These are phyloP conservation scores for Alternaria panax DNA, from an alignment of 2,329 filamentous ascomycete genomes.

Conservation along the genomic window DNA sequence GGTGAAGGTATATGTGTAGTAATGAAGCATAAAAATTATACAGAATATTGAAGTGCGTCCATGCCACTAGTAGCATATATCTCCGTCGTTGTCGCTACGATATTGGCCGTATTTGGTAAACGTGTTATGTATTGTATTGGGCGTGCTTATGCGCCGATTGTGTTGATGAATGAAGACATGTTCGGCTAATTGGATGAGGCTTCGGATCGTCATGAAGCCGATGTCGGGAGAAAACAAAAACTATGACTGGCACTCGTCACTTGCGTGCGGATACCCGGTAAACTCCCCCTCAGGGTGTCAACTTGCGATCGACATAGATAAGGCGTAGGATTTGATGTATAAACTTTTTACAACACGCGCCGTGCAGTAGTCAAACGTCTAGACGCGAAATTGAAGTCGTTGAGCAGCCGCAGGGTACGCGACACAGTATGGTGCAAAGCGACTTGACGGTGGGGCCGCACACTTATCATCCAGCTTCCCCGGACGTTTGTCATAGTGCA, in stretches of 20 bases:
- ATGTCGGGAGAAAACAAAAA: conserved; percentile 2
- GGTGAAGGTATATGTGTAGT: too few relatives aligned
- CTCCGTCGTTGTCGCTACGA: neutral
- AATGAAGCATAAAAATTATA: too few relatives aligned
- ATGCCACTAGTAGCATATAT: neutral
- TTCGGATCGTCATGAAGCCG: conserved; percentile 1
- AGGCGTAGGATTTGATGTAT: neutral
- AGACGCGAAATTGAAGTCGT: neutral
- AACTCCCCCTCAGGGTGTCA: neutral
- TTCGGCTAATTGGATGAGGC: neutral
- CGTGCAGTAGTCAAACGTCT: neutral
- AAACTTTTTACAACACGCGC: neutral
- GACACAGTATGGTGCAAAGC: conserved; percentile 11
- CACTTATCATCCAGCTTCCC: neutral
- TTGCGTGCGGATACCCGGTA: neutral
- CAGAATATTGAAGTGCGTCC: neutral
- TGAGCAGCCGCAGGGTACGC: conserved; percentile 3
- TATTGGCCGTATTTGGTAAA: too few relatives aligned
- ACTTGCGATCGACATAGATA: conserved; percentile 1
- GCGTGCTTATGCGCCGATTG: neutral
- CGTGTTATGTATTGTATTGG: neutral
- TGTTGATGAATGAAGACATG: neutral
- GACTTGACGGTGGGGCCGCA: conserved; percentile 15
- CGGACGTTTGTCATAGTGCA: neutral
- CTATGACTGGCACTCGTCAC: neutral